These are phyloP conservation scores for Sarcodon sp. DNA, from an alignment of 768 basidiomycete genomes.

Conservation along the genomic window DNA sequence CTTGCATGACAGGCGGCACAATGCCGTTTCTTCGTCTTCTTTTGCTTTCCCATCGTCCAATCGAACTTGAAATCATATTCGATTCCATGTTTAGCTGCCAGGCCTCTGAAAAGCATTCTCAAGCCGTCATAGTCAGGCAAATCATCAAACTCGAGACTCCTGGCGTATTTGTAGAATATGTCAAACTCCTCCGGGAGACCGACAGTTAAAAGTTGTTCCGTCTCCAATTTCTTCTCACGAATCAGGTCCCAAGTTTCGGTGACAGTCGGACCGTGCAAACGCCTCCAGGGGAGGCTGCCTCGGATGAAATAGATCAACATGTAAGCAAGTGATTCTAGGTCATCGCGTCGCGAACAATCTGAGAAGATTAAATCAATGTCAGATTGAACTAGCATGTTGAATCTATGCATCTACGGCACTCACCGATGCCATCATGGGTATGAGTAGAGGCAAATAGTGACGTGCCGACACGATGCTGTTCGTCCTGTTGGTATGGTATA, in stretches of 20 bases:
- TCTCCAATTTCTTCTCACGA: constrained; percentile 55
- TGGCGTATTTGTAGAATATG: constrained; percentile 64
- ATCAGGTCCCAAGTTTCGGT: constrained; percentile 69
- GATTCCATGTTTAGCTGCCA: constrained; percentile 15
- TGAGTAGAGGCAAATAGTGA: constrained; percentile 65
- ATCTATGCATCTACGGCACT: constrained; percentile 11
- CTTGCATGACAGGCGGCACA: background rate
- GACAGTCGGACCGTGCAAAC: constrained; percentile 50
- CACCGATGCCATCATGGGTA: constrained; percentile 67
- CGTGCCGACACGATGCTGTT: constrained; percentile 71
- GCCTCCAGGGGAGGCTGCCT: constrained; percentile 70
- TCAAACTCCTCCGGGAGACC: constrained; percentile 76
- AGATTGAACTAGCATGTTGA: background rate
- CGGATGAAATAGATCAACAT: constrained; percentile 77
- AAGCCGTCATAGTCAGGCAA: constrained; percentile 82
- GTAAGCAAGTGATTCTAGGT: constrained; percentile 70
- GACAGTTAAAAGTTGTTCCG: constrained; percentile 55
- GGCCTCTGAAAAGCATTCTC: constrained; percentile 53
- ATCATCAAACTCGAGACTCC: constrained; percentile 78
- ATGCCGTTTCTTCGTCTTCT: constrained; percentile 2
- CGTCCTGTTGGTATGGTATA: constrained; percentile 61
- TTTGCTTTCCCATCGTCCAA: constrained; percentile 13
- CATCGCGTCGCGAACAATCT: constrained; percentile 71
- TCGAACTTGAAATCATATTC: constrained; percentile 17
- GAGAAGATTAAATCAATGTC: constrained; percentile 4